A percentile compares a stretch with the other conserved stretches of the same genome.
phyloP scores from a whole-genome alignment of 169 alveolate genomes.

The Cryptosporidium meleagridis region DNA sequence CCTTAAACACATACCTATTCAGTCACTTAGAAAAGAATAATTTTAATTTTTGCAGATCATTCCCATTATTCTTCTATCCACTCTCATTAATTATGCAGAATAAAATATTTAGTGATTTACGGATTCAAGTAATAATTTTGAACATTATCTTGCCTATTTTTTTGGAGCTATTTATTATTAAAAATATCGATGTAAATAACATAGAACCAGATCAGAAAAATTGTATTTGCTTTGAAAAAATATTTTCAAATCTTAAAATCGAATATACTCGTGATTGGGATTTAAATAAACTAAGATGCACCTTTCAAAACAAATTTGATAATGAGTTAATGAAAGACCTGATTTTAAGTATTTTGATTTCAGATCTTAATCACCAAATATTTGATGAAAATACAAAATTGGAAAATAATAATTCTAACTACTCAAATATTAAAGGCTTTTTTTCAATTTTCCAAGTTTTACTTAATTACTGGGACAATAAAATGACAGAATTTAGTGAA shows the following conservation, averaged over 20 bases:
- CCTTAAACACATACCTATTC: neutral
- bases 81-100: conserved; percentile 42
- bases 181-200: neutral
- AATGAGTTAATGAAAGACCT: conserved; percentile 35
- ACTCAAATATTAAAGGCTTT: conserved; percentile 22
- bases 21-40: neutral
- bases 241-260: conserved; percentile 32
- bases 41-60: conserved; percentile 8
- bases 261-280: conserved; percentile 3
- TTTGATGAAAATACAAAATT: neutral
- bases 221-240: neutral
- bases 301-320: conserved; percentile 18
- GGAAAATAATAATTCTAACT: neutral
- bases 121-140: conserved; percentile 28
- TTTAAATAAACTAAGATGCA: neutral
- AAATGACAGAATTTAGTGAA: neutral
- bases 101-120: conserved; percentile 10
- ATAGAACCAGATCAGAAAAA: neutral
- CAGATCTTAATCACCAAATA: neutral
- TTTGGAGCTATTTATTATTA: conserved; percentile 34
- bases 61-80: conserved; percentile 54
- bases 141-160: conserved; percentile 17
- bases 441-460: conserved; percentile 50
- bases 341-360: conserved; percentile 2
- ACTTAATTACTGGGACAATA: conserved; percentile 18